Percentiles rank a stretch among this genome's conserved stretches.
phyloP scores from a whole-genome alignment of 164 flowering plant species.

The Annona squamosa region DNA sequence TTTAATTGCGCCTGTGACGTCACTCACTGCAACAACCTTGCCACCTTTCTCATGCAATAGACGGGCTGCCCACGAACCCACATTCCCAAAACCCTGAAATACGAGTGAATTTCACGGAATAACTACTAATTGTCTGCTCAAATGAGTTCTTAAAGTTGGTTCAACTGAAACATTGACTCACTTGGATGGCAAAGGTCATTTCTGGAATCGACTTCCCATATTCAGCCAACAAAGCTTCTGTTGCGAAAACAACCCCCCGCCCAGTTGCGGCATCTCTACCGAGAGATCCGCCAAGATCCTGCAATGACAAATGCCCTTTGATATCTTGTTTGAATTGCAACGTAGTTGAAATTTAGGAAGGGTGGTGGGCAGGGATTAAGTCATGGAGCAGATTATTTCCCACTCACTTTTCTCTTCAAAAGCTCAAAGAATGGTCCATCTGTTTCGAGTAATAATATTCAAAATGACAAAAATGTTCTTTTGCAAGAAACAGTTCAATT shows the following conservation, averaged over 20 bases:
- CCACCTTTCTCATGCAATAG: constrained; percentile 73
- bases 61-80: constrained; percentile 75
- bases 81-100: constrained; percentile 71
- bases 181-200: constrained; percentile 35
- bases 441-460: background rate
- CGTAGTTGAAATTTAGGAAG: background rate
- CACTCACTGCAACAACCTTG: constrained; percentile 65
- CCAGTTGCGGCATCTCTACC: constrained; percentile 93
- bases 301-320: constrained; percentile 7
- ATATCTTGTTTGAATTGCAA: background rate
- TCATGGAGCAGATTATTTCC: background rate
- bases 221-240: constrained; percentile 72
- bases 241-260: constrained; percentile 71
- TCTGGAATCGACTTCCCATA: constrained; percentile 54
- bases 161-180: background rate
- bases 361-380: background rate
- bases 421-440: background rate
- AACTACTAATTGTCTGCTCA: background rate
- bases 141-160: background rate
- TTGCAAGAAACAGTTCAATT: background rate
- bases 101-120: background rate
- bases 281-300: constrained; percentile 88
- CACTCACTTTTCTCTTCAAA: background rate
- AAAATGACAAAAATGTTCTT: background rate
- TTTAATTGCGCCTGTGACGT: constrained; percentile 57